phyloP scores from a whole-genome alignment of 202 grass and related monocot species.

The Zizania palustris region DNA sequence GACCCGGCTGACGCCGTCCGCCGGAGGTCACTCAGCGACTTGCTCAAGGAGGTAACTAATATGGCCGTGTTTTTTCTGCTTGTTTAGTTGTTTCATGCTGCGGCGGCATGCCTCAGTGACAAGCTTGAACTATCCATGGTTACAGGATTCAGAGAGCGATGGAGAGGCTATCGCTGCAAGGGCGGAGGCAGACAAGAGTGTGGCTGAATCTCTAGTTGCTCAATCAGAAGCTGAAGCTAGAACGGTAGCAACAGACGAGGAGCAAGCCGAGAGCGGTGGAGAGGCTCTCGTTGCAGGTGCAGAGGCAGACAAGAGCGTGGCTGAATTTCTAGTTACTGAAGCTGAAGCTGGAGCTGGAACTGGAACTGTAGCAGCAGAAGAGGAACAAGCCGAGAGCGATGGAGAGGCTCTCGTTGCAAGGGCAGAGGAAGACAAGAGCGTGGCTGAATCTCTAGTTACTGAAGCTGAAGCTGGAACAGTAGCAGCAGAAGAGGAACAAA shows the following conservation, averaged over 20 bases:
- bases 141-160: conserved; percentile 28
- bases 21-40: conserved; percentile 59
- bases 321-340: neutral
- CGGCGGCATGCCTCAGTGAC: neutral
- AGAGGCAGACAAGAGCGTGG: conserved; percentile 8
- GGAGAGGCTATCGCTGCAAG: neutral
- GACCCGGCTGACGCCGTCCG: conserved; percentile 41
- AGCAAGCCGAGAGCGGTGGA: no score
- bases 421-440: no score
- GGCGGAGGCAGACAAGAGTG: neutral
- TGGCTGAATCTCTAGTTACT: no score
- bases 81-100: neutral
- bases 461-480: no score
- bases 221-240: neutral
- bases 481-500: no score
- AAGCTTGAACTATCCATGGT: conserved; percentile 2
- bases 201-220: neutral
- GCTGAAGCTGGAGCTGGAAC: neutral
- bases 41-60: conserved; percentile 52
- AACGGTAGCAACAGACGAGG: no score
- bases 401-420: no score
- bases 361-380: neutral
- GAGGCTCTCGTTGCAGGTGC: neutral
- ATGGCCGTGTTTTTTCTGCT: neutral
- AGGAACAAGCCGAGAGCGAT: neutral